These are phyloP conservation scores for Geum urbanum DNA, from an alignment of 306 rosid species.

Conservation along the genomic window DNA sequence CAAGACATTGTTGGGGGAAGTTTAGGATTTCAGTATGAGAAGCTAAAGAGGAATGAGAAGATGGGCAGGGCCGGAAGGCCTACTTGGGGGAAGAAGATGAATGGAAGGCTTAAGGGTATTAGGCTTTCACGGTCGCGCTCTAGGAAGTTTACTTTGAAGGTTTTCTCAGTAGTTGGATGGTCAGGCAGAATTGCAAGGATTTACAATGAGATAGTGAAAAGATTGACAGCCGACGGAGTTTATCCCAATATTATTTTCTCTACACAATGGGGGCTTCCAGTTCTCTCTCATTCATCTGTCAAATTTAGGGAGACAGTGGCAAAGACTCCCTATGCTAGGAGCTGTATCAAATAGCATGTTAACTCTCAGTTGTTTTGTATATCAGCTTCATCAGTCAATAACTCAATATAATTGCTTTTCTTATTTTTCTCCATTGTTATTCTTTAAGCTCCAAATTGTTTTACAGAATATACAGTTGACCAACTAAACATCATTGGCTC, in stretches of 20 bases:
- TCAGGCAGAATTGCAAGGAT: slow-evolving; percentile 46
- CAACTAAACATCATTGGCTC: background rate
- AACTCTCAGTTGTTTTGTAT: background rate
- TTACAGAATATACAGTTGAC: background rate
- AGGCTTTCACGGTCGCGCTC: slow-evolving; percentile 41
- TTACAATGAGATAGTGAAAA: slow-evolving; percentile 36
- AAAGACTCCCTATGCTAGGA: background rate
- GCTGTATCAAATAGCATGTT: slow-evolving; percentile 8
- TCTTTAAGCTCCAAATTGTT: background rate
- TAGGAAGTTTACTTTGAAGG: slow-evolving; percentile 44
- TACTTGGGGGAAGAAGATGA: slow-evolving; percentile 50
- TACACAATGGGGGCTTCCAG: slow-evolving; percentile 71
- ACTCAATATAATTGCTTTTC: background rate
- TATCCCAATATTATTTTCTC: slow-evolving; percentile 44
- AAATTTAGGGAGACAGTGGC: slow-evolving; percentile 18
- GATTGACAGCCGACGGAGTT: slow-evolving; percentile 39
- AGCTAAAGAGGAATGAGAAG: slow-evolving; percentile 39
- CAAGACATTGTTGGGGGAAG: slow-evolving; percentile 34
- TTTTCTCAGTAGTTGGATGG: slow-evolving; percentile 32
- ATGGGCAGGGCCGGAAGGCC: slow-evolving; percentile 35
- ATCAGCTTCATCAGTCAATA: background rate
- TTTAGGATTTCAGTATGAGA: slow-evolving; percentile 45
- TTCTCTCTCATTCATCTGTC: slow-evolving; percentile 45
- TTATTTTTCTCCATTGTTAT: background rate
- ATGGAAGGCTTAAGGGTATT: slow-evolving; percentile 49